A percentile compares a stretch with the other conserved stretches of the same genome.
phyloP scores from a whole-genome alignment of 2,329 filamentous ascomycete species.

The Metarhizium guizhouense region DNA sequence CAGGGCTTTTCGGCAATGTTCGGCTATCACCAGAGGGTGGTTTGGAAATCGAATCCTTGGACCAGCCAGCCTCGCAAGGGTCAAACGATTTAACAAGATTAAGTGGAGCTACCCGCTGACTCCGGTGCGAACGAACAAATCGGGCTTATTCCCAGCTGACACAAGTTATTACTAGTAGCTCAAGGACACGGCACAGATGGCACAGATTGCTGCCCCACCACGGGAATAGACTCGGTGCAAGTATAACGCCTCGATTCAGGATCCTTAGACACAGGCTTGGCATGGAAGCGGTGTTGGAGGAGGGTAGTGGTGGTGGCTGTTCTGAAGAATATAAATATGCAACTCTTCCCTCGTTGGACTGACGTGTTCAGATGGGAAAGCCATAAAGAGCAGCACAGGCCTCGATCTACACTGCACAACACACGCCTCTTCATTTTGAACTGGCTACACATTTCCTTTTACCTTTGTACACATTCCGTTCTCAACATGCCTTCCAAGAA shows the following conservation, averaged over 20 bases:
- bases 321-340: not conserved
- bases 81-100: too few species aligned
- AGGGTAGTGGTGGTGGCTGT: not conserved
- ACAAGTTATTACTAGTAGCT: too few species aligned
- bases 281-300: not conserved
- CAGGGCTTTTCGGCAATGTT: too few species aligned
- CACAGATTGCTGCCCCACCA: not conserved
- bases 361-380: too few species aligned
- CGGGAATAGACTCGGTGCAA: not conserved
- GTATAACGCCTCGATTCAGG: not conserved
- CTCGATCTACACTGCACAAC: not conserved
- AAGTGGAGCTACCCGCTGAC: too few species aligned
- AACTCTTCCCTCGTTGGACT: not conserved
- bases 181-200: not conserved
- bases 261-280: not conserved
- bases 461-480: not conserved
- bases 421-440: not conserved
- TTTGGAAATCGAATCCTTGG: too few species aligned
- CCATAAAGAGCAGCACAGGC: too few species aligned
- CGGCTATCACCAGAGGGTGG: too few species aligned
- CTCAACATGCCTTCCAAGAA: conserved; percentile 21
- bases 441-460: not conserved
- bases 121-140: not conserved
- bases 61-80: too few species aligned
- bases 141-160: not conserved